These are phyloP conservation scores for Penicillium rolfsii DNA, from an alignment of 2,329 filamentous ascomycete genomes.

Conservation along the genomic window DNA sequence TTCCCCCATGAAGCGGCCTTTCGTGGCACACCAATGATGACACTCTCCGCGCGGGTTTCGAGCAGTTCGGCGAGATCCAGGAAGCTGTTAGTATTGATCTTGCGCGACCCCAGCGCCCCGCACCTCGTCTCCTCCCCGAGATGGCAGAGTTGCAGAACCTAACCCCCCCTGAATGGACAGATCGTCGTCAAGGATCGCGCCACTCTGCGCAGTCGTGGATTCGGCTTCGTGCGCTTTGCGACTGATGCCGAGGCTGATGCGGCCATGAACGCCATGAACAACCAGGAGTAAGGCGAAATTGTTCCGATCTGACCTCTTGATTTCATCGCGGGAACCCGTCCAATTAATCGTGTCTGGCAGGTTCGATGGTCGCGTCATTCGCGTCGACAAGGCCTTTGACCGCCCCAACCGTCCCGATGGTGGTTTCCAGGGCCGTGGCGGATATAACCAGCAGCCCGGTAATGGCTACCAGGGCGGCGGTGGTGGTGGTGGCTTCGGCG, in stretches of 20 bases:
- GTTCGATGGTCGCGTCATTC: slow-evolving; percentile 91
- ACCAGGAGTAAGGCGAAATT: slow-evolving; percentile 67
- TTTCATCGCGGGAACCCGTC: not conserved
- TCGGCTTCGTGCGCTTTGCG: slow-evolving; percentile 91
- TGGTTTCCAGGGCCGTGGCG: slow-evolving; percentile 50
- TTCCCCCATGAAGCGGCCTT: slow-evolving; percentile 69
- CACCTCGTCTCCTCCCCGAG: slow-evolving; percentile 12
- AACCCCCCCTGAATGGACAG: slow-evolving; percentile 53
- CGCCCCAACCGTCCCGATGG: slow-evolving; percentile 64
- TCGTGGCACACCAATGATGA: slow-evolving; percentile 96
- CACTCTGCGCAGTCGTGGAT: slow-evolving; percentile 93
- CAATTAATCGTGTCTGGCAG: slow-evolving; percentile 51
- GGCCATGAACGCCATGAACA: slow-evolving; percentile 50
- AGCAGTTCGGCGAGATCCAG: slow-evolving; percentile 86
- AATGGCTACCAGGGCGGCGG: slow-evolving; percentile 44
- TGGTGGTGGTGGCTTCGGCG: slow-evolving; percentile 30
- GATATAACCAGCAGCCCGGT: slow-evolving; percentile 48
- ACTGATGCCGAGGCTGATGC: slow-evolving; percentile 47
- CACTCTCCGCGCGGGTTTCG: slow-evolving; percentile 86
- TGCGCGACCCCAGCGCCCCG: slow-evolving; percentile 11
- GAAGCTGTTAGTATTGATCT: slow-evolving; percentile 78
- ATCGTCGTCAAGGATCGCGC: slow-evolving; percentile 98
- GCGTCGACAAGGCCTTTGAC: slow-evolving; percentile 94
- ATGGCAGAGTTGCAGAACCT: slow-evolving; percentile 12
- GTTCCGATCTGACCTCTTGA: slow-evolving; percentile 19